Evolutionary conservation across 345 rosid species (phyloP).

Genomic region (Acer yangbiense): DNA sequence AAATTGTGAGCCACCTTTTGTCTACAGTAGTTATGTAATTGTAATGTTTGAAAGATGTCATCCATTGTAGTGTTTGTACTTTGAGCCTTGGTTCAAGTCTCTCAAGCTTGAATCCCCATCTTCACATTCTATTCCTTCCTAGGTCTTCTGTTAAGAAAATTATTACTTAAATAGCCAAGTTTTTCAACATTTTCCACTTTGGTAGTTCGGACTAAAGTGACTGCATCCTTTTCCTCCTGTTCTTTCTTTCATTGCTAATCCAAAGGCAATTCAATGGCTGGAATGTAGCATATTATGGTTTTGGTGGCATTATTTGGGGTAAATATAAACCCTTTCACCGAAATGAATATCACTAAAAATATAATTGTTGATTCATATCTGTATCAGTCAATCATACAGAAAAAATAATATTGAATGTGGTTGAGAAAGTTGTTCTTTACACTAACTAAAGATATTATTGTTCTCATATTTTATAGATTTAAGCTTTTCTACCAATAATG

Average conservation of each 20-base stretch:
- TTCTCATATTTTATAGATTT: neutral
- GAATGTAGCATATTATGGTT: neutral
- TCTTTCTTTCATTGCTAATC: neutral
- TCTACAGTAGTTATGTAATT: neutral
- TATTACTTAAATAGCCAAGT: neutral
- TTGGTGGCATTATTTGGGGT: neutral
- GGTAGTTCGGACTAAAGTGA: neutral
- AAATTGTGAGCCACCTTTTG: neutral
- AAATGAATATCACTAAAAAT: neutral
- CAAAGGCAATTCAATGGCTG: neutral
- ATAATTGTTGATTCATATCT: slow-evolving; percentile 7
- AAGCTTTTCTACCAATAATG: too few relatives aligned
- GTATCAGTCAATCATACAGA: neutral
- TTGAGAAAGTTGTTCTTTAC: neutral
- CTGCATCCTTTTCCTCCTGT: neutral
- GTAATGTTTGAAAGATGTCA: neutral
- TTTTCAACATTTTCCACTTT: neutral
- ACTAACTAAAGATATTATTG: neutral
- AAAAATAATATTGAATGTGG: neutral
- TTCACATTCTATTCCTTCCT: neutral
- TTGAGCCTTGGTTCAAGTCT: neutral
- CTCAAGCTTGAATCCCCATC: neutral
- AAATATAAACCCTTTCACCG: neutral
- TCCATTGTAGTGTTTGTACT: neutral
- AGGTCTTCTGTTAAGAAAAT: neutral